Percentiles rank a stretch among this genome's conserved stretches.
These are phyloP conservation scores for Aureobasidium sp. DNA, from an alignment of 2,329 filamentous ascomycete species.

Conservation along the genomic window DNA sequence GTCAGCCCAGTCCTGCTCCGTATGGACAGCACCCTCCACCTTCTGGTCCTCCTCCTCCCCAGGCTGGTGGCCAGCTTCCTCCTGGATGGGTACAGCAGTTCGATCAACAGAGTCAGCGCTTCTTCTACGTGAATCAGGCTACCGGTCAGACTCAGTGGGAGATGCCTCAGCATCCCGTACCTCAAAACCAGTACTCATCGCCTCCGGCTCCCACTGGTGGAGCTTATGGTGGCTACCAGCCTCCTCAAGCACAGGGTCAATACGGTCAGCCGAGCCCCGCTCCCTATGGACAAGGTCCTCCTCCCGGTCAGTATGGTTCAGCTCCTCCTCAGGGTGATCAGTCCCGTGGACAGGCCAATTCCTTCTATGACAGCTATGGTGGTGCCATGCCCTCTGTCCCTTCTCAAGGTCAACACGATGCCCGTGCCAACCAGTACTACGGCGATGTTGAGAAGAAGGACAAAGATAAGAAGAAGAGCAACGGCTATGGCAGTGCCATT, in stretches of 20 bases:
- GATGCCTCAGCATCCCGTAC: conserved; percentile 34
- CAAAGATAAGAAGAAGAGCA: conserved; percentile 37
- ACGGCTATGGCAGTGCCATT: conserved; percentile 31
- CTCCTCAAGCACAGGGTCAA: conserved; percentile 19
- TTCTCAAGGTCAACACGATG: conserved; percentile 16
- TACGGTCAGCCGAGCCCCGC: conserved; percentile 1
- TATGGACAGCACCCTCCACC: conserved; percentile 22
- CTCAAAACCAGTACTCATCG: conserved; percentile 12
- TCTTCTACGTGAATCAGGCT: conserved; percentile 56
- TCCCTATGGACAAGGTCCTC: not conserved
- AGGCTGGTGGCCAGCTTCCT: conserved; percentile 42
- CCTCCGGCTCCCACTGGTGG: conserved; percentile 5
- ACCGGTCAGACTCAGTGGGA: conserved; percentile 59
- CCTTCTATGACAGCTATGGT: conserved; percentile 7
- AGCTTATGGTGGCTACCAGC: conserved; percentile 16
- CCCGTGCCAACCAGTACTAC: conserved; percentile 18
- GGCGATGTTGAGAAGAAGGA: conserved; percentile 20
- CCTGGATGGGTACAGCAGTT: conserved; percentile 56
- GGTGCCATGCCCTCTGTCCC: conserved; percentile 14
- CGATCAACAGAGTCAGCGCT: conserved; percentile 52
- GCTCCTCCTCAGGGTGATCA: conserved; percentile 3
- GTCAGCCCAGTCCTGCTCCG: conserved; percentile 13
- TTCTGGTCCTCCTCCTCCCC: conserved; percentile 20
- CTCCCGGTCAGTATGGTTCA: not conserved
- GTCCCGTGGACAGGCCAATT: not conserved